Conservation (phyloP, 495 filamentous ascomycete genomes). For the Polyplosphaeria fusca region DNA sequence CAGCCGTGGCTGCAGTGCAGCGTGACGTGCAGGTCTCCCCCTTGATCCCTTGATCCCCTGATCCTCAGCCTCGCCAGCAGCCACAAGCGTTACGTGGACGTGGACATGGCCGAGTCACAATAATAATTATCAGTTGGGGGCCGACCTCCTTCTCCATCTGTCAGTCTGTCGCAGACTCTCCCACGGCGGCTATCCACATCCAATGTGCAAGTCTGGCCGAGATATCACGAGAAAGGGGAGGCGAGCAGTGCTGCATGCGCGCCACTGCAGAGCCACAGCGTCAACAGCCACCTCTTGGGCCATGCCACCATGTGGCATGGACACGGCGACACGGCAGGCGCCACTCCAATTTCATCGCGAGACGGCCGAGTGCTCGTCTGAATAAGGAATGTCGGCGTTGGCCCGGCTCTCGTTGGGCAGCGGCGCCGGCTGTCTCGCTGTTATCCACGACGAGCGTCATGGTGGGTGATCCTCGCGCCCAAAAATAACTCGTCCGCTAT, state of each 20-base stretch:
- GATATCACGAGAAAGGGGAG: too few species aligned
- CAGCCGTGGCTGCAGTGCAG: not conserved
- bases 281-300: not conserved
- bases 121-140: conserved; percentile 3
- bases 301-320: too few species aligned
- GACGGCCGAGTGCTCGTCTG: too few species aligned
- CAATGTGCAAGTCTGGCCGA: too few species aligned
- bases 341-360: too few species aligned
- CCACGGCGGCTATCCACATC: too few species aligned
- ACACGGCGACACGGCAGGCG: too few species aligned
- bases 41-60: not conserved
- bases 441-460: not conserved
- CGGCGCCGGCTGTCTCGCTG: not conserved
- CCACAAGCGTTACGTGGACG: conserved; percentile 11
- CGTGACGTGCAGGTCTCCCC: conserved; percentile 1
- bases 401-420: too few species aligned
- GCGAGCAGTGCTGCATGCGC: not conserved
- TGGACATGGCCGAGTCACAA: not conserved
- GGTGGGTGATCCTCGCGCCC: not conserved
- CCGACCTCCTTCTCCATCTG: not conserved
- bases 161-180: too few species aligned
- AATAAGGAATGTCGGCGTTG: too few species aligned
- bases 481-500: conserved; percentile 10
- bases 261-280: not conserved
- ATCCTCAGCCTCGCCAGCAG: conserved; percentile 21